A percentile compares a stretch with the other conserved stretches of the same genome.
Evolutionary conservation across 371 early-diverging fungal genomes (phyloP).

Genomic region (Mucor plumbeus): DNA sequence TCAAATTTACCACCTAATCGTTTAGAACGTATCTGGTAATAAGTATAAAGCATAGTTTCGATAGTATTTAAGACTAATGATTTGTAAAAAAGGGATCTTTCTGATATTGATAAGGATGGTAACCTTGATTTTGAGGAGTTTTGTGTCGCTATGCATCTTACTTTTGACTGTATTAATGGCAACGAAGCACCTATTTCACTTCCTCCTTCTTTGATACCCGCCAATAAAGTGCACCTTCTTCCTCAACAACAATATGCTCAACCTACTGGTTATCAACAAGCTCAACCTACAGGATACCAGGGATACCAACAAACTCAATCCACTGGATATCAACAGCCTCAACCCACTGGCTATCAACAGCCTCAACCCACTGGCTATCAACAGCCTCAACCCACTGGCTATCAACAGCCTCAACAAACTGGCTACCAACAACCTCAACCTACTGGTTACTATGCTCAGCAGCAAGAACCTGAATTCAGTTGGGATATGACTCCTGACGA

Average conservation of each 20-base stretch:
- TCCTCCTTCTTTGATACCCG: slow-evolving; percentile 26
- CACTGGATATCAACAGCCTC: slow-evolving; percentile 44
- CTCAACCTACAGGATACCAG: slow-evolving; percentile 30
- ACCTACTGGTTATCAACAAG: slow-evolving; percentile 44
- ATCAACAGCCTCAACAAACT: slow-evolving; percentile 38
- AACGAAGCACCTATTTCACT: slow-evolving; percentile 57
- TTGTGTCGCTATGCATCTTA: slow-evolving; percentile 82
- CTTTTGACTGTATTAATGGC: slow-evolving; percentile 70
- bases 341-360: slow-evolving; percentile 46
- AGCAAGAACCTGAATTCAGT: slow-evolving; percentile 56
- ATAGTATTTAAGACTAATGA: too few relatives aligned
- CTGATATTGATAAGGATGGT: slow-evolving; percentile 91
- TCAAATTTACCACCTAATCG: slow-evolving; percentile 72
- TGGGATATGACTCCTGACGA: slow-evolving; percentile 80
- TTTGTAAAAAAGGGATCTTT: slow-evolving; percentile 66
- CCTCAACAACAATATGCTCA: slow-evolving; percentile 41
- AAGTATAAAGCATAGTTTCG: neutral
- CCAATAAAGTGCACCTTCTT: slow-evolving; percentile 39
- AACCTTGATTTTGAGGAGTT: slow-evolving; percentile 90
- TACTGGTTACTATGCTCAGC: slow-evolving; percentile 37
- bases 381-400: slow-evolving; percentile 31
- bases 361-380: slow-evolving; percentile 29
- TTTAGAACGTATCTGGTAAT: slow-evolving; percentile 77
- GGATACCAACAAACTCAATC: slow-evolving; percentile 44
- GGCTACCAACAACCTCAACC: slow-evolving; percentile 41